Evolutionary conservation across 345 rosid species (phyloP).

Genomic region (Reutealis trisperma): DNA sequence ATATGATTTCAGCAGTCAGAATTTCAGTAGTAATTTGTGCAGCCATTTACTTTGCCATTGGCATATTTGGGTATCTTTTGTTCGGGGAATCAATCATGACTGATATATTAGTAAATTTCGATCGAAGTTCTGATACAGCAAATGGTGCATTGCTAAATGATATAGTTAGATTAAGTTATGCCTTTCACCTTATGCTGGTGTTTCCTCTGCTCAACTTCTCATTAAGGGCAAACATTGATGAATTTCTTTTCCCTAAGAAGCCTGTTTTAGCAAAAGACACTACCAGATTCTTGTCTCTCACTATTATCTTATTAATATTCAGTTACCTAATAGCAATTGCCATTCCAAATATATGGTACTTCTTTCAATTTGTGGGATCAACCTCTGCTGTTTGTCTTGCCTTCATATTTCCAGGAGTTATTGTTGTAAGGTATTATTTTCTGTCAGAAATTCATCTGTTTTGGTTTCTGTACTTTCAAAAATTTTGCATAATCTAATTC

Average conservation of each 20-base stretch:
- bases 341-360: slow-evolving; percentile 76
- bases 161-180: slow-evolving; percentile 66
- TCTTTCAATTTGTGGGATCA: slow-evolving; percentile 87
- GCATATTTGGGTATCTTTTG: slow-evolving; percentile 74
- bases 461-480: background rate
- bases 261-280: slow-evolving; percentile 45
- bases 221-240: slow-evolving; percentile 65
- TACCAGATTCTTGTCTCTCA: slow-evolving; percentile 55
- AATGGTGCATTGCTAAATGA: slow-evolving; percentile 56
- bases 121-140: slow-evolving; percentile 51
- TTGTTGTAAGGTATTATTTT: slow-evolving; percentile 67
- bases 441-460: background rate
- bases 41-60: slow-evolving; percentile 58
- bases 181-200: slow-evolving; percentile 77
- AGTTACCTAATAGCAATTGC: slow-evolving; percentile 61
- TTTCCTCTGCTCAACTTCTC: slow-evolving; percentile 89
- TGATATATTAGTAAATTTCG: slow-evolving; percentile 79
- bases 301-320: slow-evolving; percentile 42
- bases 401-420: slow-evolving; percentile 82
- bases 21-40: slow-evolving; percentile 62
- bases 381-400: slow-evolving; percentile 78
- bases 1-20: slow-evolving; percentile 58
- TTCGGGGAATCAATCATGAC: slow-evolving; percentile 77
- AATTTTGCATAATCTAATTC: background rate
- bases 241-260: slow-evolving; percentile 55